phyloP scores from a whole-genome alignment of 1,284 basidiomycete genomes.

The Moniliophthora roreri region DNA sequence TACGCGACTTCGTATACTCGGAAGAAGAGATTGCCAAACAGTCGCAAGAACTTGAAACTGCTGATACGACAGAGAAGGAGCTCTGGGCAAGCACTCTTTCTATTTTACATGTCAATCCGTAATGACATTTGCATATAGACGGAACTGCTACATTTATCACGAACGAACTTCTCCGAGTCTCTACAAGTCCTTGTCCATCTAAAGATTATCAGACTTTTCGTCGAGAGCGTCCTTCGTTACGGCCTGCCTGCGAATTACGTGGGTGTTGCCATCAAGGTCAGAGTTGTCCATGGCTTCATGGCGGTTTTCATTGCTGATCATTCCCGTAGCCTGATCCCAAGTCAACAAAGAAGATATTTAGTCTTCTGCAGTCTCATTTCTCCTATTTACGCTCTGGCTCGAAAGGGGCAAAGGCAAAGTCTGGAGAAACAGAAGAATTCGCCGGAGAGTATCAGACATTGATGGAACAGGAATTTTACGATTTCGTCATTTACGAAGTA shows the following conservation, averaged over 20 bases:
- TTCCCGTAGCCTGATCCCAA: conserved; percentile 81
- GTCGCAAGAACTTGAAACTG: conserved; percentile 76
- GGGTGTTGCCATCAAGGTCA: conserved; percentile 80
- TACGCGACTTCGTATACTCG: conserved; percentile 94
- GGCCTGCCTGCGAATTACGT: conserved; percentile 93
- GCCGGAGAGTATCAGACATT: conserved; percentile 87
- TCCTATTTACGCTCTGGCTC: conserved; percentile 75
- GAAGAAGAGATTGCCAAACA: conserved; percentile 85
- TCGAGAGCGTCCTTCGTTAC: conserved; percentile 95
- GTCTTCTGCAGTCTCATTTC: conserved; percentile 76
- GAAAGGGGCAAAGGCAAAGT: conserved; percentile 47
- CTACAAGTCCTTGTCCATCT: conserved; percentile 95
- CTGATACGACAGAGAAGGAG: conserved; percentile 92
- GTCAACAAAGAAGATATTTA: conserved; percentile 77
- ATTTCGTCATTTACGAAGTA: conserved; percentile 89
- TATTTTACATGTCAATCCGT: conserved; percentile 3
- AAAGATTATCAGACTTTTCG: conserved; percentile 89
- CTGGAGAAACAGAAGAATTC: conserved; percentile 59
- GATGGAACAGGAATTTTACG: conserved; percentile 92
- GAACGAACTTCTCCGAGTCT: conserved; percentile 97
- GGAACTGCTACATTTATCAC: conserved; percentile 88
- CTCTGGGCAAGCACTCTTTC: conserved; percentile 77
- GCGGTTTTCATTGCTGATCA: neutral
- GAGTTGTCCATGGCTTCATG: conserved; percentile 15
- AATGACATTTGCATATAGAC: conserved; percentile 52